Percentiles rank a stretch among this genome's conserved stretches.
Evolutionary conservation across 2,329 filamentous ascomycete species (phyloP).

Genomic region (Aspergillus novoparasiticus): DNA sequence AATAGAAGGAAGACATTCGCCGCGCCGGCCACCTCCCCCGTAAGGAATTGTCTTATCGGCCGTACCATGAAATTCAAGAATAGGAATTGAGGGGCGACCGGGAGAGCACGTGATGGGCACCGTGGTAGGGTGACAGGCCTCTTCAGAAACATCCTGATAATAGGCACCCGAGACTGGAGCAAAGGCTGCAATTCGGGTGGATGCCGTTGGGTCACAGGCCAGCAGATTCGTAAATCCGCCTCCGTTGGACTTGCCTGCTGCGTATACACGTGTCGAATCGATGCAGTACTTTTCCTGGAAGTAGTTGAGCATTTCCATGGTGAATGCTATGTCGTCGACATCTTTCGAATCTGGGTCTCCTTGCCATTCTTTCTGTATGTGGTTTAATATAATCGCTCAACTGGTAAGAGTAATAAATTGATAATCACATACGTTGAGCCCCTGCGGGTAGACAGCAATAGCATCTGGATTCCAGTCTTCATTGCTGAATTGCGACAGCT

Average conservation of each 20-base stretch:
- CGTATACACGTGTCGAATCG: conserved; percentile 48
- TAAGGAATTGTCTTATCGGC: conserved; percentile 42
- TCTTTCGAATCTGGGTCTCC: conserved; percentile 44
- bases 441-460: conserved; percentile 50
- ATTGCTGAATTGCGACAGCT: conserved; percentile 51
- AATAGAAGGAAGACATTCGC: conserved; percentile 24
- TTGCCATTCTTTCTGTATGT: conserved; percentile 39
- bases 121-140: conserved; percentile 16
- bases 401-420: background rate
- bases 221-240: conserved; percentile 53
- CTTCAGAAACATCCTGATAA: conserved; percentile 35
- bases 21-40: conserved; percentile 31
- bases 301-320: conserved; percentile 45
- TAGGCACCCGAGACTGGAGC: conserved; percentile 52
- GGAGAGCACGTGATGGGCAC: conserved; percentile 30
- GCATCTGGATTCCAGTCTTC: conserved; percentile 46
- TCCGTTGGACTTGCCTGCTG: conserved; percentile 58
- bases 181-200: conserved; percentile 52
- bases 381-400: background rate
- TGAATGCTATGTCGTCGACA: conserved; percentile 50
- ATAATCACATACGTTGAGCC: conserved; percentile 32
- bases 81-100: conserved; percentile 33
- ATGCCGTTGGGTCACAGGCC: conserved; percentile 49
- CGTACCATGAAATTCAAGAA: conserved; percentile 28
- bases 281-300: conserved; percentile 49